Percentiles rank a stretch among this genome's conserved stretches.
Conservation (phyloP, 1,284 basidiomycete species). For the Puccinia coronata region DNA sequence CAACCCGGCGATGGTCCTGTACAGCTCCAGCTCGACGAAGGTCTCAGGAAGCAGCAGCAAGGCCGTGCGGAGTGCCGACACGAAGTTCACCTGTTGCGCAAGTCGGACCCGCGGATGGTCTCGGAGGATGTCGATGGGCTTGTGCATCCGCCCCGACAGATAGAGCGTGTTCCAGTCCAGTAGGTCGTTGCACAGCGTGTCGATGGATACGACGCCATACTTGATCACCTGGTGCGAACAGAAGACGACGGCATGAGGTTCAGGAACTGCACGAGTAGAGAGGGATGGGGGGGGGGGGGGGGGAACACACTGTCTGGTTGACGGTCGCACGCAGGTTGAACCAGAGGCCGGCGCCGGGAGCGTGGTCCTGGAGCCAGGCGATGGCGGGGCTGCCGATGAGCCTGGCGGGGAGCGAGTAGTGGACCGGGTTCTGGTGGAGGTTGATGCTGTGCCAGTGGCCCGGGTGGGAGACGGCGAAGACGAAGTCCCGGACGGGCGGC, state of each 20-base stretch:
- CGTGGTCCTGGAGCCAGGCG: constrained; percentile 69
- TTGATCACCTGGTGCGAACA: constrained; percentile 94
- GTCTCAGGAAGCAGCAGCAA: constrained; percentile 67
- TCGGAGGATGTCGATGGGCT: constrained; percentile 84
- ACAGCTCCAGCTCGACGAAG: constrained; percentile 78
- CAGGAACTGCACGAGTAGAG: too few relatives aligned
- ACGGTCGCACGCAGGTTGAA: constrained; percentile 87
- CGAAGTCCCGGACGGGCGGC: constrained; percentile 86
- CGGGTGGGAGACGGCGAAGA: constrained; percentile 89
- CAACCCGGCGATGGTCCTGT: constrained; percentile 79
- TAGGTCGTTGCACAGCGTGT: constrained; percentile 83
- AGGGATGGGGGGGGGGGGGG: neutral
- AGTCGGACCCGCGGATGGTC: constrained; percentile 84
- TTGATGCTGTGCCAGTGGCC: constrained; percentile 93
- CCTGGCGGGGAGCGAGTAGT: constrained; percentile 86
- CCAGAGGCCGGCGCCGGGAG: constrained; percentile 83
- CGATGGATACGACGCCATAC: constrained; percentile 93
- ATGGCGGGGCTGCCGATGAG: constrained; percentile 76
- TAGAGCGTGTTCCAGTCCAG: constrained; percentile 92
- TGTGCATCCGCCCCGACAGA: constrained; percentile 93
- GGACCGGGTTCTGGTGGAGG: constrained; percentile 80
- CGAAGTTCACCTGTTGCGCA: constrained; percentile 88
- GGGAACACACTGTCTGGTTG: constrained; percentile 68
- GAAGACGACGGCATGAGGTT: too few relatives aligned
- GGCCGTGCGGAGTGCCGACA: constrained; percentile 81